Conservation (phyloP, 2,329 filamentous ascomycete genomes). For the Ilyonectria robusta region DNA sequence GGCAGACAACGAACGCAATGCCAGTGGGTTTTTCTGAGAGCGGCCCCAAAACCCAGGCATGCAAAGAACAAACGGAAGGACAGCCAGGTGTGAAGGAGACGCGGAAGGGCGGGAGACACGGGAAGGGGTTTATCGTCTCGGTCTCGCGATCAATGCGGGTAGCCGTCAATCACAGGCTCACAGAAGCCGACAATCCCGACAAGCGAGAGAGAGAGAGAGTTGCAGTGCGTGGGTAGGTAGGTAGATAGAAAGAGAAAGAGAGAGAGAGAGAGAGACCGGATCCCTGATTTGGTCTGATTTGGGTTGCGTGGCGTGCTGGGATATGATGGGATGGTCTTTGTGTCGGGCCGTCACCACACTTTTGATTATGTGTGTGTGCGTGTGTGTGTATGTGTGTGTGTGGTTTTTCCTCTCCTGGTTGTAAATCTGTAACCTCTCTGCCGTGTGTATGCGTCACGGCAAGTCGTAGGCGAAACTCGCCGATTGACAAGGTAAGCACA, state of each 20-base stretch:
- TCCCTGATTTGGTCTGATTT: background rate
- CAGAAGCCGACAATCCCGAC: background rate
- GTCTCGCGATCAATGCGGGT: constrained; percentile 7
- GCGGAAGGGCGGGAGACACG: constrained; percentile 3
- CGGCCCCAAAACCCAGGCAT: constrained; percentile 17
- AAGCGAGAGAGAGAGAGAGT: background rate
- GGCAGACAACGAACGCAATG: constrained; percentile 24
- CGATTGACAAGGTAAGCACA: constrained; percentile 8
- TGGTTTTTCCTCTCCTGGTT: constrained; percentile 4
- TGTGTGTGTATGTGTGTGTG: background rate
- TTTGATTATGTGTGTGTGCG: background rate
- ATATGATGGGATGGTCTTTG: constrained; percentile 17
- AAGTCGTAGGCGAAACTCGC: constrained; percentile 22
- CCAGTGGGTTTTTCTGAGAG: constrained; percentile 10
- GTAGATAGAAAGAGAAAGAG: too few relatives aligned
- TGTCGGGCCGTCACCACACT: constrained; percentile 13
- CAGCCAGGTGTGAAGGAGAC: background rate
- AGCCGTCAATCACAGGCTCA: background rate
- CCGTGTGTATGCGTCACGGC: constrained; percentile 16
- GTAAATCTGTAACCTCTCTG: constrained; percentile 20
- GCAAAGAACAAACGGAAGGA: constrained; percentile 1
- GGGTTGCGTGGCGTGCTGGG: constrained; percentile 13
- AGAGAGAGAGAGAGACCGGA: constrained; percentile 1
- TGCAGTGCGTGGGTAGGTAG: background rate
- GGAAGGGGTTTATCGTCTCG: background rate